These are phyloP conservation scores for Galerina marginata DNA, from an alignment of 768 basidiomycete genomes.

Conservation along the genomic window DNA sequence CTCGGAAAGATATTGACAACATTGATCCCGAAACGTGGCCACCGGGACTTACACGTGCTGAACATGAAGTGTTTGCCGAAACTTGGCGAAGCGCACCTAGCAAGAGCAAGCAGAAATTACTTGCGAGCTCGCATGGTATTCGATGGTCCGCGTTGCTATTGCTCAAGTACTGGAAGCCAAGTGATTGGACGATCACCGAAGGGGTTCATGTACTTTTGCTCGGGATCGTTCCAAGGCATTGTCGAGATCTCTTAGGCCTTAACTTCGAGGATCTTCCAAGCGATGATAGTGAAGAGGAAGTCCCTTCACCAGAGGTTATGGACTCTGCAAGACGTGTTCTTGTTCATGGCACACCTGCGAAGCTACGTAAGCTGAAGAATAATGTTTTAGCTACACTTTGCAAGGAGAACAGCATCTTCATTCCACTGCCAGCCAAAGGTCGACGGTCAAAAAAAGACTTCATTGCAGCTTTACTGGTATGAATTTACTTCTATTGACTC, in stretches of 20 bases:
- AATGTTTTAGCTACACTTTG: not conserved
- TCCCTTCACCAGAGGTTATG: not conserved
- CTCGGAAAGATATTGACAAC: not conserved
- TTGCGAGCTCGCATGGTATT: not conserved
- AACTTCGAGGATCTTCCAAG: not conserved
- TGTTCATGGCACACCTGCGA: not conserved
- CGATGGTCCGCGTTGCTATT: not conserved
- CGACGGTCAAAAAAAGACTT: not conserved
- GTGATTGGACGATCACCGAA: not conserved
- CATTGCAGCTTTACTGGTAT: not conserved
- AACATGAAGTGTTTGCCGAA: not conserved
- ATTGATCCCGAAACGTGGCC: not conserved
- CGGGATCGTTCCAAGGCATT: not conserved
- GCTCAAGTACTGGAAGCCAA: not conserved
- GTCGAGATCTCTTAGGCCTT: too few relatives aligned
- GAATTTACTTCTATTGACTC: not conserved
- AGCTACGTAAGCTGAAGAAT: not conserved
- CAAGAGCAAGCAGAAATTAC: not conserved
- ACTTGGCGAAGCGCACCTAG: not conserved
- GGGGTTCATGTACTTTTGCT: not conserved
- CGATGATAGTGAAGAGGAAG: not conserved
- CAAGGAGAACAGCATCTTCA: not conserved
- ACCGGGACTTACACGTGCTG: not conserved
- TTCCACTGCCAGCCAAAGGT: not conserved
- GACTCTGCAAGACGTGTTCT: not conserved